Evolutionary conservation across 164 flowering plant species (phyloP), one percentile per base, ranked within the genome.

Genomic region (Piper betle): DNA sequence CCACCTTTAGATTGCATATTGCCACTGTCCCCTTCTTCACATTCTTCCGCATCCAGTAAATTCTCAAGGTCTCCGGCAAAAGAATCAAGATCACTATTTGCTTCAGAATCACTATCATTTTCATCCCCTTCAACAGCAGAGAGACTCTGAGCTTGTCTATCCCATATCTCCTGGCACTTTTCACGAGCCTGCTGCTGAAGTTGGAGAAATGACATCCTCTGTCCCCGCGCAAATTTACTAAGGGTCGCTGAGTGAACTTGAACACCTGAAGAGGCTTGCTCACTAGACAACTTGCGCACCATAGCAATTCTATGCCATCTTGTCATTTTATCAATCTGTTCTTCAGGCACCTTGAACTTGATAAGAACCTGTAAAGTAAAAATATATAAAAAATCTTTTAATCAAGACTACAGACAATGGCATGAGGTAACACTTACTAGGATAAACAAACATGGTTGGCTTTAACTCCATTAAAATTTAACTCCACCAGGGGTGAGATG

Each of bases 91-190:
- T 93, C 98, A 73, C 98, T 93, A 64, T 90, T 83, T 62, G 85
- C 91, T 73, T 93, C 98, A 67, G 87, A 82, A 53, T 93, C 98
- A 58, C 92, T 90, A 72, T 84, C 96, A 71, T 73, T 83, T 70
- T 86, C 94, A 66, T 87, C 94, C 39, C 79, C 88, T 64, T 87
- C 89, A 60, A 77, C 70, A 62, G 86, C 84, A 60, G 85, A 78
- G 61, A 93, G 92, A 72, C 85, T 82, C 66, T 79, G 94, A 64
- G 82, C 67, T 72, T 87, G 98, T 33, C 91, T 77, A 66, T 93
- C 98, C 98, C 98, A 93, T 64, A 93, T 90, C 69, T 93, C 98
- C 69, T 93, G 96, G 72, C 98, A 93, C 71, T 90, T 93, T 74
- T 89, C 98, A 66, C 98, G 71, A 1, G 97, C 84, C 69, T 93